These are phyloP conservation scores for Candida pseudofarinosa DNA, from an alignment of 805 yeast genomes.

Conservation along the genomic window DNA sequence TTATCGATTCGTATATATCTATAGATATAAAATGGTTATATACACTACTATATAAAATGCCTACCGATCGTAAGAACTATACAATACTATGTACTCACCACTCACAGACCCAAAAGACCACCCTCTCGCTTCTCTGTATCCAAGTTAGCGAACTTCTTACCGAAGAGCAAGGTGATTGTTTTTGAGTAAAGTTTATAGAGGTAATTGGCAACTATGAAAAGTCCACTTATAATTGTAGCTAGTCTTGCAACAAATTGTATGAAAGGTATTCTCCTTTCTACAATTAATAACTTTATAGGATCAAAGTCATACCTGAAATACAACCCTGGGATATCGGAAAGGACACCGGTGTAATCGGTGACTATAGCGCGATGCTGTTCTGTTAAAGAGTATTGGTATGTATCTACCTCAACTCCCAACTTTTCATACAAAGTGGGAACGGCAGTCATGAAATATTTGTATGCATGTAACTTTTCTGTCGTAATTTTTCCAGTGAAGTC, in stretches of 20 bases:
- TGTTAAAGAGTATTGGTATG: constrained; percentile 80
- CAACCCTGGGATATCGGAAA: constrained; percentile 64
- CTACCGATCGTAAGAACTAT: neutral
- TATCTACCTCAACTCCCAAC: constrained; percentile 68
- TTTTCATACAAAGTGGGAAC: constrained; percentile 78
- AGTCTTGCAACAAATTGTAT: constrained; percentile 71
- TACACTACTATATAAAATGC: neutral
- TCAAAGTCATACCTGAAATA: constrained; percentile 85
- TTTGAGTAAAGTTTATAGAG: constrained; percentile 54
- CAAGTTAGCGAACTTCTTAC: constrained; percentile 50
- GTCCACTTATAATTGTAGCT: constrained; percentile 80
- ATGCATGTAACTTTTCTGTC: constrained; percentile 45
- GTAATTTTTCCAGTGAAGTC: constrained; percentile 68
- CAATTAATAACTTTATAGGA: constrained; percentile 67
- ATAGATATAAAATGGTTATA: neutral
- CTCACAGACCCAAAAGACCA: constrained; percentile 22
- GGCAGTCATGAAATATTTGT: constrained; percentile 66
- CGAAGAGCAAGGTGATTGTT: constrained; percentile 47
- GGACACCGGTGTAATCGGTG: constrained; percentile 12
- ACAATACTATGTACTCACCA: too few species aligned
- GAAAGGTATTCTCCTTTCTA: constrained; percentile 73
- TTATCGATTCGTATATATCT: neutral
- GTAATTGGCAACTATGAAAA: constrained; percentile 68
- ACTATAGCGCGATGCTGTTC: constrained; percentile 36
- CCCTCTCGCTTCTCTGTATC: constrained; percentile 44